Evolutionary conservation across 2,329 filamentous ascomycete genomes (phyloP).

Genomic region (Cercospora sojina): DNA sequence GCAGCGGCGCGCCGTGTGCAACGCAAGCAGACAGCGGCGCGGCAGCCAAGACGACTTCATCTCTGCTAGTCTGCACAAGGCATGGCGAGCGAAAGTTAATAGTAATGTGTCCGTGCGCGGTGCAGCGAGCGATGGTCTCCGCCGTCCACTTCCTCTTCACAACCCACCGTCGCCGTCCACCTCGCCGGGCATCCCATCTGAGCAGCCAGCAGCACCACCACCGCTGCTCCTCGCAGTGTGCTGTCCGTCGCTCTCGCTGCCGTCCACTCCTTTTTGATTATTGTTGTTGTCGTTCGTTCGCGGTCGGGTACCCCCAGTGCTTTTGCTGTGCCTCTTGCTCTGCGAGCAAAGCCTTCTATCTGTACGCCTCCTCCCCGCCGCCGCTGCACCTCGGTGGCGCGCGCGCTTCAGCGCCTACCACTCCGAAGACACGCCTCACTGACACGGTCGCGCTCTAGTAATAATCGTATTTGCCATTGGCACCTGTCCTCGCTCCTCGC

Average conservation of each 20-base stretch:
- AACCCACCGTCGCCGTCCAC: background rate
- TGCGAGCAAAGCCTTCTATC: conserved; percentile 24
- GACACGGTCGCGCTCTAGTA: conserved; percentile 12
- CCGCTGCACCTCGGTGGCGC: conserved; percentile 5
- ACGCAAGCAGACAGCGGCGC: background rate
- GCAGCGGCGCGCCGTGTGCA: background rate
- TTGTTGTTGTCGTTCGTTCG: conserved; percentile 21
- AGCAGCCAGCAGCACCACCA: conserved; percentile 11
- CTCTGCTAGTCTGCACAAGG: conserved; percentile 1
- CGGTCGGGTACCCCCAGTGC: conserved; percentile 18
- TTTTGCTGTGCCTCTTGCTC: conserved; percentile 27
- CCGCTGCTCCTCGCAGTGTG: conserved; percentile 10
- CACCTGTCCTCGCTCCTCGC: background rate
- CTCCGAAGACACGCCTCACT: conserved; percentile 3
- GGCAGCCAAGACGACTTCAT: conserved; percentile 1
- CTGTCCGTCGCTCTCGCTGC: conserved; percentile 19
- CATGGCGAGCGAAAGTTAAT: background rate
- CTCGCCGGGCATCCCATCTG: conserved; percentile 9
- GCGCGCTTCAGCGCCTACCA: background rate
- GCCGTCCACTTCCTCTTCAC: background rate
- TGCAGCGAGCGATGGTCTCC: background rate
- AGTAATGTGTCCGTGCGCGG: background rate
- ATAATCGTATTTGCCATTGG: conserved; percentile 14
- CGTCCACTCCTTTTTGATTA: conserved; percentile 26
- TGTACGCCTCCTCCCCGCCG: conserved; percentile 19